Evolutionary conservation across 164 flowering plant genomes (phyloP).

Genomic region (Warburgia ugandensis): DNA sequence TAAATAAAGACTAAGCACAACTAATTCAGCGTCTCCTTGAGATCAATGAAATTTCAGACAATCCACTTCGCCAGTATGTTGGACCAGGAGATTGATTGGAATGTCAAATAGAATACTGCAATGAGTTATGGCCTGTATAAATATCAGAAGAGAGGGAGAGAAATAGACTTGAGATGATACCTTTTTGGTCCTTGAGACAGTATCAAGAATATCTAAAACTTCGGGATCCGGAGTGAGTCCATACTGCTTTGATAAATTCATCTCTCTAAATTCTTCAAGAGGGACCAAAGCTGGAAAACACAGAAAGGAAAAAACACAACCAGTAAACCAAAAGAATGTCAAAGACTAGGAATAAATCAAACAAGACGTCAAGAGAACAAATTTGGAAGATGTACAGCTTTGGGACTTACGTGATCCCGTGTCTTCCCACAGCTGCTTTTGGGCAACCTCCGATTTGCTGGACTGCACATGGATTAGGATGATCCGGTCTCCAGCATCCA

Average conservation of each 20-base stretch:
- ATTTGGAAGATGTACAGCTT: not conserved
- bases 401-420: conserved; percentile 51
- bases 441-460: conserved; percentile 24
- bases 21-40: too few species aligned
- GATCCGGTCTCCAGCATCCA: conserved; percentile 32
- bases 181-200: conserved; percentile 40
- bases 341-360: not conserved
- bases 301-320: not conserved
- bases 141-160: not conserved
- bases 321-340: not conserved
- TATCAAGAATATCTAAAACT: conserved; percentile 49
- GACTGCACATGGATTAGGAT: conserved; percentile 31
- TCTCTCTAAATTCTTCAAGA: conserved; percentile 42
- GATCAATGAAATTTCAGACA: not conserved
- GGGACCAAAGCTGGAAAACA: conserved; percentile 53
- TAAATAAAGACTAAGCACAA: not conserved
- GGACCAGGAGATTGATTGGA: too few species aligned
- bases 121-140: not conserved
- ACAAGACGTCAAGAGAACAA: not conserved
- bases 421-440: conserved; percentile 39
- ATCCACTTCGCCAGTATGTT: not conserved
- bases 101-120: too few species aligned
- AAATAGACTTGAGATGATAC: conserved; percentile 15
- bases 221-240: conserved; percentile 39
- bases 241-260: conserved; percentile 40